Percentiles rank a stretch among this genome's conserved stretches.
Evolutionary conservation across 176 grass and related monocot genomes (phyloP).

Genomic region (Cocos nucifera): DNA sequence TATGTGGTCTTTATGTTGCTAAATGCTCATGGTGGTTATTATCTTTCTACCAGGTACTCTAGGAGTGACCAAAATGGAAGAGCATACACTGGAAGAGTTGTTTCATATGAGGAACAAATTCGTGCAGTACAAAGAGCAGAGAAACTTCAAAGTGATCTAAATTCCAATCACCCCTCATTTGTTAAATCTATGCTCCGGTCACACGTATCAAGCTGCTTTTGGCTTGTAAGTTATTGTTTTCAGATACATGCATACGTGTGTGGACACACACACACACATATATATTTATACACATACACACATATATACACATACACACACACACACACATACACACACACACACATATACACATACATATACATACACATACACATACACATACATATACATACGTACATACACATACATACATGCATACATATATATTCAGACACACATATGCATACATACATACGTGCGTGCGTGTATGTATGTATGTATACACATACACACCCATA

Average conservation of each 20-base stretch:
- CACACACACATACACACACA: too few species aligned
- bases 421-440: too few species aligned
- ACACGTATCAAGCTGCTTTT: constrained; percentile 94
- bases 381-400: too few species aligned
- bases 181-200: constrained; percentile 89
- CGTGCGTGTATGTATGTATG: too few species aligned
- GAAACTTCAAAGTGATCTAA: constrained; percentile 50
- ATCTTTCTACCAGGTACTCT: constrained; percentile 38
- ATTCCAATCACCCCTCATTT: constrained; percentile 61
- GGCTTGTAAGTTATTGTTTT: constrained; percentile 71
- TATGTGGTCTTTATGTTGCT: not conserved
- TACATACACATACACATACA: too few species aligned
- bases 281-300: too few species aligned
- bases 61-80: constrained; percentile 47
- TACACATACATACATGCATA: too few species aligned
- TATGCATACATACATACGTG: not conserved
- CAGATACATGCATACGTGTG: not conserved
- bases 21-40: not conserved
- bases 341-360: too few species aligned
- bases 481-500: too few species aligned
- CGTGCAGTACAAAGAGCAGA: constrained; percentile 64
- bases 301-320: too few species aligned
- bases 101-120: constrained; percentile 60
- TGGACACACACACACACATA: too few species aligned
- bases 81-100: constrained; percentile 71